Base-by-base conservation (phyloP, 1,284 basidiomycete genomes). In the Cutaneotrichosporon spelunceum region DNA sequence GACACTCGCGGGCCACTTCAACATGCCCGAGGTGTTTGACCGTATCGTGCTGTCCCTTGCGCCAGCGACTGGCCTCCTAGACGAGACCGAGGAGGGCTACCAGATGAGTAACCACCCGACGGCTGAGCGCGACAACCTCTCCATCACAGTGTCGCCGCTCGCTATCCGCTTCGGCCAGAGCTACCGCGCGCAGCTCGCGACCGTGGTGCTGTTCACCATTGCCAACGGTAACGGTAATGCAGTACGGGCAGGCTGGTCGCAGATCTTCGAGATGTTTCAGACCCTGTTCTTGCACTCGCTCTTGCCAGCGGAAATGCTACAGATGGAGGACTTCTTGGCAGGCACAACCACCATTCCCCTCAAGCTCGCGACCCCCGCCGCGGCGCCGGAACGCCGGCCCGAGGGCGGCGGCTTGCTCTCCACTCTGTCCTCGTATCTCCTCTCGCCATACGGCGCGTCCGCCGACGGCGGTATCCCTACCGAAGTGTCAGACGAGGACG, bases 201-300 rank as follows among this genome's bases (percentile, higher is more conserved):
- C 95, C 13, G 95, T 99, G 11, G 93, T 99, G 4, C 79, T 99
- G 34, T 99, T 99, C 81, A 96, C 94, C 62, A 97, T 99, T 59
- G 92, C 96, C 19, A 97, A 98, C 71, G 91, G 93, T 9, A 94
- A 98, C 75, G 92, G 91, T n/a, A 90, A 92, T 69, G 89, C 93
- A 5, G 85, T 99, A 59, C 86, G 93, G 39, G 89, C 93, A 74
- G 93, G 95, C 19, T 99, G 96, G 96, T 87, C 85, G 3, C 74
- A 93, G 87, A 92, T 99, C 61, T 97, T 99, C 71, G 94, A 97
- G 77, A 97, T 99, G 87, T 93, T 97, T 80, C 90, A 95, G 73
- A 97, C 93, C 36, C 82, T 99, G 26, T 99, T 99, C 80, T 80
- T 95, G 48, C 90, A 97, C 75, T 94, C 93, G 4, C 83, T 99